Conservation (phyloP, 106 monocot genomes). For the Apostasia shenzhenica region DNA sequence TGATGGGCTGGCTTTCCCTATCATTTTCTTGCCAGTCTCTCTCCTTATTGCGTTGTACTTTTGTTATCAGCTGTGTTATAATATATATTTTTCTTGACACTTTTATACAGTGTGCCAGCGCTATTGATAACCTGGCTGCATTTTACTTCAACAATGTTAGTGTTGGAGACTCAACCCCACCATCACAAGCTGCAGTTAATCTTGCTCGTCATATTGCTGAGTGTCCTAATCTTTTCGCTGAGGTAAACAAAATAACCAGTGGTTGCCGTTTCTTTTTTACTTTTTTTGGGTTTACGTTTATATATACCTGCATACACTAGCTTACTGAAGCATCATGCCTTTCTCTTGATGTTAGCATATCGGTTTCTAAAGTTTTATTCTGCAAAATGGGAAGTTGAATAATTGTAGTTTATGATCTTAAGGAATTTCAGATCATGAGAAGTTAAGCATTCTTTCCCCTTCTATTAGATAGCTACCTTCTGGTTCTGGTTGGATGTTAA, state of each 20-base stretch:
- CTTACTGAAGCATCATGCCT: too few species aligned
- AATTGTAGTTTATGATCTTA: background rate
- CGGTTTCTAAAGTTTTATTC: background rate
- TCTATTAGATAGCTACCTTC: background rate
- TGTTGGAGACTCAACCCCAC: constrained; percentile 60
- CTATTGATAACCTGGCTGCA: constrained; percentile 82
- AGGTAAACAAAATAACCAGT: constrained; percentile 31
- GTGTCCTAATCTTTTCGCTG: constrained; percentile 83
- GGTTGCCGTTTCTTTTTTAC: too few species aligned
- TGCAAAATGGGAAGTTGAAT: background rate
- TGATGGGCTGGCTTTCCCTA: background rate
- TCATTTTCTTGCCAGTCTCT: background rate
- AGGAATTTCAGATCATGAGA: too few species aligned
- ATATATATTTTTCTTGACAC: background rate
- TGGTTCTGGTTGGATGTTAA: too few species aligned
- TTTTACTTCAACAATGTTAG: constrained; percentile 95
- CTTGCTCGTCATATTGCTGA: constrained; percentile 82
- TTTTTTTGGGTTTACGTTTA: too few species aligned
- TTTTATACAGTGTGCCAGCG: constrained; percentile 72
- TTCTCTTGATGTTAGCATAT: too few species aligned
- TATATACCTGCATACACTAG: too few species aligned
- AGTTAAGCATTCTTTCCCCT: background rate
- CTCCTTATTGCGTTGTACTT: too few species aligned
- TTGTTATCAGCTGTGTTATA: too few species aligned
- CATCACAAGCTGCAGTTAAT: constrained; percentile 66